These are phyloP conservation scores for Myxozyma vanderwaltii DNA, from an alignment of 805 yeast genomes.

Conservation along the genomic window DNA sequence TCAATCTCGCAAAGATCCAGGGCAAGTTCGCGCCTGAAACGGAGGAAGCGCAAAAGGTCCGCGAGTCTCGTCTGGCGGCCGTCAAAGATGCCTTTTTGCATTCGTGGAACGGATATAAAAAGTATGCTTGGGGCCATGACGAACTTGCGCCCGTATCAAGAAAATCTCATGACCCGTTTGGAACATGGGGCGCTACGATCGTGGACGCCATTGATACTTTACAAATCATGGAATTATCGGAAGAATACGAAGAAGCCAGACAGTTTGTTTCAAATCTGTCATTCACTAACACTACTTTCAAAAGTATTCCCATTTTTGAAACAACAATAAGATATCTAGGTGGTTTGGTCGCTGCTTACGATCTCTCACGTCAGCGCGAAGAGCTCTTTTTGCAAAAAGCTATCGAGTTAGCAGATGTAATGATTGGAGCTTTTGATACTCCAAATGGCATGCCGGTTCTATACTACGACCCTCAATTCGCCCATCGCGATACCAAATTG, in stretches of 20 bases:
- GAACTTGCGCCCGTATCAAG: conserved; percentile 49
- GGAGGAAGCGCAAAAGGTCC: conserved; percentile 22
- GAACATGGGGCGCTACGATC: conserved; percentile 57
- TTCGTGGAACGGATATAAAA: conserved; percentile 51
- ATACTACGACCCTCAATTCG: conserved; percentile 48
- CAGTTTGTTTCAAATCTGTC: conserved; percentile 45
- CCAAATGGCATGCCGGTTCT: conserved; percentile 58
- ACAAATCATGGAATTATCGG: conserved; percentile 48
- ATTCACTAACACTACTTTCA: conserved; percentile 48
- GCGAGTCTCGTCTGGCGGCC: conserved; percentile 39
- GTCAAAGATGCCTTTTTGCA: conserved; percentile 46
- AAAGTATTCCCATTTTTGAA: conserved; percentile 54
- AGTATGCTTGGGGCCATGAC: conserved; percentile 51
- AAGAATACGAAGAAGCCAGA: conserved; percentile 47
- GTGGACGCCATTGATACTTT: conserved; percentile 58
- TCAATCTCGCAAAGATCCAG: conserved; percentile 29
- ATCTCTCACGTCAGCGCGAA: conserved; percentile 46
- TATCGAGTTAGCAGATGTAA: conserved; percentile 51
- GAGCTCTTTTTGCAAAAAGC: conserved; percentile 47
- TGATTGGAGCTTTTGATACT: conserved; percentile 60
- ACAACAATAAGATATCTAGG: conserved; percentile 56
- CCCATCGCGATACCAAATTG: conserved; percentile 23
- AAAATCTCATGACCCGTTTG: conserved; percentile 45
- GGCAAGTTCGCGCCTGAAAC: conserved; percentile 35
- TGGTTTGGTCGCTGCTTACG: conserved; percentile 56